Conservation (phyloP, 306 rosid species). For the Medicago truncatula region DNA sequence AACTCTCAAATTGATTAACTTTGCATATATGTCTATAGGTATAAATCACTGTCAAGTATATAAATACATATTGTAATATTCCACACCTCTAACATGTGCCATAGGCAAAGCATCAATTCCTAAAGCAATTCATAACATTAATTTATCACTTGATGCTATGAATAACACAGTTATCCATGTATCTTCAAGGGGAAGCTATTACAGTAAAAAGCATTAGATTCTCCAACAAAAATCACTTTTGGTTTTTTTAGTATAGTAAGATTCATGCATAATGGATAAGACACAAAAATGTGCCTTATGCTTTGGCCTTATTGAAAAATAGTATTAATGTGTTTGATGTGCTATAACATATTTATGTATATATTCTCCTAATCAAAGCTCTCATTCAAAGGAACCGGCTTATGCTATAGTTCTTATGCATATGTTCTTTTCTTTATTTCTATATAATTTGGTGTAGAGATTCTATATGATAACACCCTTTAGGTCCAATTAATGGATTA, state of each 20-base stretch:
- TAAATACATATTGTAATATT: conserved; percentile 41
- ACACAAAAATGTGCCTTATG: conserved; percentile 65
- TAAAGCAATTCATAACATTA: conserved; percentile 36
- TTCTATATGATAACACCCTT: conserved; percentile 42
- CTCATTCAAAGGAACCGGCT: conserved; percentile 57
- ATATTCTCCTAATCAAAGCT: conserved; percentile 51
- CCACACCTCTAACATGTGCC: conserved; percentile 50
- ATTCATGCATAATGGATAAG: conserved; percentile 68
- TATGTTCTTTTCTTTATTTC: conserved; percentile 15
- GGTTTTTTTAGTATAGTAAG: conserved; percentile 45
- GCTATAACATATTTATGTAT: conserved; percentile 22
- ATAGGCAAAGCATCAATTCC: conserved; percentile 53
- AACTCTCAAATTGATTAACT: conserved; percentile 37
- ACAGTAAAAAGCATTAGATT: conserved; percentile 72
- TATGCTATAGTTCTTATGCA: conserved; percentile 37
- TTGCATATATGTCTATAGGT: conserved; percentile 15
- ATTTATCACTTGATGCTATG: conserved; percentile 36
- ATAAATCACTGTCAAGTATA: conserved; percentile 49
- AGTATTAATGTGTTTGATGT: conserved; percentile 45
- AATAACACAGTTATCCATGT: conserved; percentile 40
- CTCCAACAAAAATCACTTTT: conserved; percentile 60
- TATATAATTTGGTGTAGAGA: conserved; percentile 35
- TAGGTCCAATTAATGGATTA: conserved; percentile 27
- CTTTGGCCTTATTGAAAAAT: conserved; percentile 44
- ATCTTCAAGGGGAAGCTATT: conserved; percentile 67